Evolutionary conservation across 176 grass and related monocot genomes (phyloP).

Genomic region (Bromus sterilis): DNA sequence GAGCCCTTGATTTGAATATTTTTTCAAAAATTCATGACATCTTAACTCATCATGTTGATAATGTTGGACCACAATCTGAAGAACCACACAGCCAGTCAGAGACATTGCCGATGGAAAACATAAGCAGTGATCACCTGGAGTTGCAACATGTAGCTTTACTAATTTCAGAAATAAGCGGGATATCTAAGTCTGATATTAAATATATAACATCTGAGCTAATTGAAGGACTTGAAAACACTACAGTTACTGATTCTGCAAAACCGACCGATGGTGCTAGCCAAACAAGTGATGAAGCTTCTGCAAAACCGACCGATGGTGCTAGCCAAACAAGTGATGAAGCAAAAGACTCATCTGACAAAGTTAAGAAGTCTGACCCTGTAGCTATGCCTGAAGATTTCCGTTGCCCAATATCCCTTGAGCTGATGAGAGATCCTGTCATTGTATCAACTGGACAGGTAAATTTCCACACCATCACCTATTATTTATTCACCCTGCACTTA

Average conservation of each 20-base stretch:
- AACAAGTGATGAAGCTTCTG: slow-evolving; percentile 18
- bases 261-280: slow-evolving; percentile 8
- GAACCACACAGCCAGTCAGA: slow-evolving; percentile 24
- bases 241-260: slow-evolving; percentile 22
- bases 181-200: slow-evolving; percentile 33
- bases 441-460: slow-evolving; percentile 96
- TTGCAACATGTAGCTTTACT: slow-evolving; percentile 43
- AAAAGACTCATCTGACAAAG: slow-evolving; percentile 30
- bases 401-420: slow-evolving; percentile 90
- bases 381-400: slow-evolving; percentile 82
- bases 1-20: slow-evolving; percentile 43
- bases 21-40: slow-evolving; percentile 71
- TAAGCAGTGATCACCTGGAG: slow-evolving; percentile 33
- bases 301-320: slow-evolving; percentile 11
- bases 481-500: background rate
- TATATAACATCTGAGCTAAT: slow-evolving; percentile 48
- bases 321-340: slow-evolving; percentile 15
- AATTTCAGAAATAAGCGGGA: slow-evolving; percentile 60
- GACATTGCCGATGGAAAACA: slow-evolving; percentile 18
- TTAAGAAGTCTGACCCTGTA: slow-evolving; percentile 49
- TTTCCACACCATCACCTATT: background rate
- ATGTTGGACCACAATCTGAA: slow-evolving; percentile 18
- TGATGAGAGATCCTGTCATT: slow-evolving; percentile 94
- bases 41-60: slow-evolving; percentile 29
- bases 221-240: slow-evolving; percentile 34